Percentiles rank a stretch among this genome's conserved stretches.
Evolutionary conservation across 805 yeast species (phyloP).

Genomic region (Nematodospora valgi): DNA sequence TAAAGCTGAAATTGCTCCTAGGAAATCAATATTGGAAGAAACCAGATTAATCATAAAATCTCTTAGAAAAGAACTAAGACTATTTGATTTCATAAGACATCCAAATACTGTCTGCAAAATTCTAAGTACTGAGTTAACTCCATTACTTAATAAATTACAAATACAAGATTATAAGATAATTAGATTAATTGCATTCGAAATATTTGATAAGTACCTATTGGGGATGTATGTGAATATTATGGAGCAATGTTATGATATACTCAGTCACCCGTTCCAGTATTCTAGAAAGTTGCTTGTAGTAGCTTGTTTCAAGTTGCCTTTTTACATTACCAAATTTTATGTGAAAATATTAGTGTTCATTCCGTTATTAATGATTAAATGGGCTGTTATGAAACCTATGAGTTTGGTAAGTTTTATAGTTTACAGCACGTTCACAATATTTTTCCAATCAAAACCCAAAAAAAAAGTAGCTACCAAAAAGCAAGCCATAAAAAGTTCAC

Average conservation of each 20-base stretch:
- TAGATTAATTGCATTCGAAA: constrained; percentile 14
- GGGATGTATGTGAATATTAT: constrained; percentile 2
- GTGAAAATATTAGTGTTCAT: constrained; percentile 16
- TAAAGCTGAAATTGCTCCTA: neutral
- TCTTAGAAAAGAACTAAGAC: constrained; percentile 1
- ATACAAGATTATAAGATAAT: neutral
- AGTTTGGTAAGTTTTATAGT: constrained; percentile 2
- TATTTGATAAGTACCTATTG: constrained; percentile 10
- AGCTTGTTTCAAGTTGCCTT: constrained; percentile 15
- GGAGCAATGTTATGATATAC: constrained; percentile 4
- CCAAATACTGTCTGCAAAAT: constrained; percentile 2
- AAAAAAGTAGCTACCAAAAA: neutral
- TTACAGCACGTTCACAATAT: neutral
- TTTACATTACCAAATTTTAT: constrained; percentile 12
- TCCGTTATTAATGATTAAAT: constrained; percentile 19
- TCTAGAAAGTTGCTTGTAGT: constrained; percentile 8
- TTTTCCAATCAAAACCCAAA: neutral
- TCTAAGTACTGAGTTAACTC: neutral
- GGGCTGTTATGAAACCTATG: constrained; percentile 15
- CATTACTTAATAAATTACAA: constrained; percentile 2
- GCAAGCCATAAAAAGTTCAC: neutral
- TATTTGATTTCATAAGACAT: constrained; percentile 6
- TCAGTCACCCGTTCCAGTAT: constrained; percentile 10
- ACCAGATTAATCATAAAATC: neutral
- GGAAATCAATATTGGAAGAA: constrained; percentile 2